Evolutionary conservation across 768 basidiomycete genomes (phyloP), one percentile per base, ranked within the genome.

Genomic region (Cytidiella melzeri): DNA sequence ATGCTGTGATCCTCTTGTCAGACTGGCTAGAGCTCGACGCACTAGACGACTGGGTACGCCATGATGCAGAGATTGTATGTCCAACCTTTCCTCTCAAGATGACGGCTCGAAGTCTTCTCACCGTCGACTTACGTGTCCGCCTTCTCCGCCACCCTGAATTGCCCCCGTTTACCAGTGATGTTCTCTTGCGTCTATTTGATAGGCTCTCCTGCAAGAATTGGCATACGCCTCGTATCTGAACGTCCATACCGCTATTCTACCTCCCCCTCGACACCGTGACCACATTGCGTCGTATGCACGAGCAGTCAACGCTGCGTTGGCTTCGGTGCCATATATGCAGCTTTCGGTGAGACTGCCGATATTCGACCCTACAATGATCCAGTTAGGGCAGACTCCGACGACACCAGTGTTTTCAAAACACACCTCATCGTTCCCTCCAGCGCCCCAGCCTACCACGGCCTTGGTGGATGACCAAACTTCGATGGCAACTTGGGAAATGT

Each of bases 11-110:
- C 4, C 77, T 96, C 64, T 75, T 88, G 6, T 92, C 93, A 2
- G 90, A 94, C 48, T 99, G 96, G 96, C 75, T 99, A 3, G 92
- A 96, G 64, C 73, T 99, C 34, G 96, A 99, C 67, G 84, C 91
- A 6, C 70, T 79, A 0, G 93, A 97, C 66, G 91, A 92, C 59
- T 92, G 94, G 76, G 84, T 98, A 47, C 81, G 96, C 40, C 91
- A 95, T 59, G 96, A 99, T 62, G 87, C 92, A 40, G 96, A 95
- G 69, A 87, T 95, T 47, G 93, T 93, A 65, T 68, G 87, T 74
- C 41, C 45, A 38, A 39, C 45, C 40, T 26, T 11, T 46, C 15
- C 52, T 36, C 27, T 48, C 38, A 43, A 41, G n/a, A 13, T n/a
- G 12, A 3, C 52, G 20, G 37, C 28, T 18, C 48, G n/a, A 26